Evolutionary conservation across 176 grass and related monocot species (phyloP).

Genomic region (Zizania latifolia): DNA sequence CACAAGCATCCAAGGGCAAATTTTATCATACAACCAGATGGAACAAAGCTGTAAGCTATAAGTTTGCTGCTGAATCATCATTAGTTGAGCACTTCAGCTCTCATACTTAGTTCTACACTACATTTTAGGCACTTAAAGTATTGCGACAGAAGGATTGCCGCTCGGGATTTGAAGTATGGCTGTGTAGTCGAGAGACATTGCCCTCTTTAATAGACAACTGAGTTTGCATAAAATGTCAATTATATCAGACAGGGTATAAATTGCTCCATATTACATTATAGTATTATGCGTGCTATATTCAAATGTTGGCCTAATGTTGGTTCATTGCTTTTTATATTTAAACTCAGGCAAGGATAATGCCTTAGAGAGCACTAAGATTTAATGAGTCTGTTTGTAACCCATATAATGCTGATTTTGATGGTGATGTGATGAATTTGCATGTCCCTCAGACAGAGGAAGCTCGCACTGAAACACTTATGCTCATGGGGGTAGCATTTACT

Average conservation of each 20-base stretch:
- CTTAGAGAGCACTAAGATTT: constrained; percentile 97
- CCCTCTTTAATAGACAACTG: constrained; percentile 93
- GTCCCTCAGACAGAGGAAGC: constrained; percentile 99
- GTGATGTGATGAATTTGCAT: constrained; percentile 99
- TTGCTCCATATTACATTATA: constrained; percentile 1
- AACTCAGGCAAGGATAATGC: constrained; percentile 91
- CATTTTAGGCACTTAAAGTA: constrained; percentile 72
- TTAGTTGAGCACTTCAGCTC: not conserved
- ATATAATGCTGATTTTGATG: constrained; percentile 99
- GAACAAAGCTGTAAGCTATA: constrained; percentile 61
- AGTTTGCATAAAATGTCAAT: constrained; percentile 99
- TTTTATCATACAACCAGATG: constrained; percentile 59
- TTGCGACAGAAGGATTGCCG: constrained; percentile 61
- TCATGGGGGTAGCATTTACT: constrained; percentile 81
- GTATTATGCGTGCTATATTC: constrained; percentile 7
- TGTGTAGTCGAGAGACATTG: constrained; percentile 76
- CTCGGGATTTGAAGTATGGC: constrained; percentile 85
- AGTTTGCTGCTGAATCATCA: constrained; percentile 7
- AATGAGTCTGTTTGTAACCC: constrained; percentile 99
- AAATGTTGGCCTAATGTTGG: constrained; percentile 16
- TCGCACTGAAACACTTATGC: constrained; percentile 92
- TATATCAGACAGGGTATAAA: constrained; percentile 78
- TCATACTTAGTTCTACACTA: constrained; percentile 7
- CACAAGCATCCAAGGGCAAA: constrained; percentile 91
- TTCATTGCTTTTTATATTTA: constrained; percentile 25